Base-by-base conservation (phyloP, 2,329 filamentous ascomycete genomes). In the Trichothecium roseum region DNA sequence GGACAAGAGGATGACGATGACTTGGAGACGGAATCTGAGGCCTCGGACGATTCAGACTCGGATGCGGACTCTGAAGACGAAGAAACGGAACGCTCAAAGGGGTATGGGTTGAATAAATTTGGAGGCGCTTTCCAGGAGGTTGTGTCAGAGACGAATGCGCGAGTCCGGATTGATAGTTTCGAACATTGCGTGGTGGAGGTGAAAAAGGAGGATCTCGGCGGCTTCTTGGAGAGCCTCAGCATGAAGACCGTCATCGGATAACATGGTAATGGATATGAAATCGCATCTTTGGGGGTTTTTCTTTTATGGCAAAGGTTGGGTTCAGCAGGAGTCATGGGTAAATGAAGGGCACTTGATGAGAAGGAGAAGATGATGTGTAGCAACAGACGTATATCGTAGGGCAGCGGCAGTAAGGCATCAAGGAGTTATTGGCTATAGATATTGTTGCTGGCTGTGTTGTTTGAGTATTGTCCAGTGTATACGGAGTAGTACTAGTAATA, bases 131-230 rank as follows among this genome's bases (percentile, higher is more conserved):
- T 98, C 57, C 87, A 95, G 55, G 87, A 94, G 52, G 91, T 96
- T 1, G 84, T 94, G 3, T 75, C 81, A 35, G 86, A 95, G 65
- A 96, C 89, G 13, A 91, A 81, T 40, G 85, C 89, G 1, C 66
- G 88, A 13, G 87, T 96, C 15, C 69, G 87, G 40, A 93, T 95
- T 53, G 91, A 98, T 59, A 93, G 84, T 56, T 98, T 98, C 51
- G 91, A 98, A 60, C 85, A 94, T 56, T 94, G 86, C 51, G 91
- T 96, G 7, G 88, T 96, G 32, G 91, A 98, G 56, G 89, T 98
- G n/a, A 81, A 81, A 60, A 95, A 94, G 64, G 91, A 96, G 54
- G 91, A 96, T 59, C 63, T 98, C 18, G 77, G 78, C 13, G 85
- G 81, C 0, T 98, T 98, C 56, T 65, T 98, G 45, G 91, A 98